Evolutionary conservation across 352 stramenopile genomes (phyloP).

Genomic region (Globisporangium sylvaticum): DNA sequence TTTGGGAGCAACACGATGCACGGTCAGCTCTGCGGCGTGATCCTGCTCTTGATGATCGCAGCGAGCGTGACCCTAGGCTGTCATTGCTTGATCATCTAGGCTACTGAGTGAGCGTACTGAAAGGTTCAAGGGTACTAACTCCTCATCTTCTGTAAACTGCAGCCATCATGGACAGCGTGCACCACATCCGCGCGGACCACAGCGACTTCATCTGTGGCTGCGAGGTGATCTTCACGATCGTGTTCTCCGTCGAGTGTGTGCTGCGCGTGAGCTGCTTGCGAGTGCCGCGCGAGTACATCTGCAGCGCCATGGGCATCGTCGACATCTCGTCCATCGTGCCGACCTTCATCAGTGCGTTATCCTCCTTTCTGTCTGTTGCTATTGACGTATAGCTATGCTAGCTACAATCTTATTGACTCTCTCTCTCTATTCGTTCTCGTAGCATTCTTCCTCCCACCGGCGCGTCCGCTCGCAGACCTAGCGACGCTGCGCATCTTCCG

Average conservation of each 20-base stretch:
- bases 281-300: slow-evolving; percentile 40
- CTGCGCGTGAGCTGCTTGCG: slow-evolving; percentile 34
- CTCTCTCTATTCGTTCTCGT: not conserved
- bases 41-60: slow-evolving; percentile 69
- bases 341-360: slow-evolving; percentile 38
- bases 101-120: no score
- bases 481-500: slow-evolving; percentile 74
- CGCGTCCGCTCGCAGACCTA: slow-evolving; percentile 57
- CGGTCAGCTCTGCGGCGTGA: slow-evolving; percentile 50
- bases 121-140: not conserved
- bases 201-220: slow-evolving; percentile 33
- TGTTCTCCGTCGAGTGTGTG: slow-evolving; percentile 45
- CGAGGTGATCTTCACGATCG: slow-evolving; percentile 40
- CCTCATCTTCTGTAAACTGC: not conserved
- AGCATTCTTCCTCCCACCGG: slow-evolving; percentile 51
- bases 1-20: slow-evolving; percentile 58
- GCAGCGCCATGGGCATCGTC: slow-evolving; percentile 44
- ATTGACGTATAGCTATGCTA: not conserved
- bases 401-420: not conserved
- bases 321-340: slow-evolving; percentile 49
- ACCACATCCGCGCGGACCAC: slow-evolving; percentile 42
- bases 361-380: not conserved
- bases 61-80: slow-evolving; percentile 65
- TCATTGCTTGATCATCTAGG: not conserved
- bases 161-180: slow-evolving; percentile 69